Conservation (phyloP, 352 stramenopile genomes). For the Globisporangium paroecandrum region DNA sequence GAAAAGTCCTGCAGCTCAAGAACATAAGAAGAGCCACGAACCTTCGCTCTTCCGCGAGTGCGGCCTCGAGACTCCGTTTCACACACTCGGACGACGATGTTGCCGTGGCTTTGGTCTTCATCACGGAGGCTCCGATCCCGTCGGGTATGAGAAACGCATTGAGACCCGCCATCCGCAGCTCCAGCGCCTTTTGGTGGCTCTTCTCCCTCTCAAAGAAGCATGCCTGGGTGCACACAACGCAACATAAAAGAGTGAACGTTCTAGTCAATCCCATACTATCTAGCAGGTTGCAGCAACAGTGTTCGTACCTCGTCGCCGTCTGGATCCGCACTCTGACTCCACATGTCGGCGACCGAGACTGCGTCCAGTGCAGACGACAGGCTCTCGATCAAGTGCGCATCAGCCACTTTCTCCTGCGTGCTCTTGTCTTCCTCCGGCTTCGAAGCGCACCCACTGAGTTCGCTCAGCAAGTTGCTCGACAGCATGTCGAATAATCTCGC, state of each 20-base stretch:
- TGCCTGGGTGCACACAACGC: background rate
- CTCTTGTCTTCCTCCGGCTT: slow-evolving; percentile 35
- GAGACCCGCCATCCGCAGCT: slow-evolving; percentile 16
- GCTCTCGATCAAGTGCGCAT: slow-evolving; percentile 37
- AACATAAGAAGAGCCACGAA: background rate
- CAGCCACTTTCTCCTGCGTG: slow-evolving; percentile 33
- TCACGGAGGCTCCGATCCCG: slow-evolving; percentile 23
- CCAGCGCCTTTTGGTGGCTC: slow-evolving; percentile 10
- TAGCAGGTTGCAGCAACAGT: background rate
- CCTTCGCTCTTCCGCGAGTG: slow-evolving; percentile 20
- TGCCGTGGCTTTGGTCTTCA: slow-evolving; percentile 16
- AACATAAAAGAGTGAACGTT: background rate
- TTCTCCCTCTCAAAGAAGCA: slow-evolving; percentile 26
- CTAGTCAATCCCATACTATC: background rate
- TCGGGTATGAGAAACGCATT: slow-evolving; percentile 15
- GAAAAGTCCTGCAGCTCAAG: background rate
- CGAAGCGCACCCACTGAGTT: slow-evolving; percentile 25
- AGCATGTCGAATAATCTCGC: slow-evolving; percentile 52
- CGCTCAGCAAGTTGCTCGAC: slow-evolving; percentile 52
- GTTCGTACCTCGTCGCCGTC: slow-evolving; percentile 29
- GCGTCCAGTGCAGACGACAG: slow-evolving; percentile 48
- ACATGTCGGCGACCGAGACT: slow-evolving; percentile 42
- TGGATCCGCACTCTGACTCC: slow-evolving; percentile 14
- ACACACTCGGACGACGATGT: slow-evolving; percentile 21
- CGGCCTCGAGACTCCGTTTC: slow-evolving; percentile 29